Base-by-base conservation (phyloP, 2,329 filamentous ascomycete genomes). In the Fusarium nelsonii region DNA sequence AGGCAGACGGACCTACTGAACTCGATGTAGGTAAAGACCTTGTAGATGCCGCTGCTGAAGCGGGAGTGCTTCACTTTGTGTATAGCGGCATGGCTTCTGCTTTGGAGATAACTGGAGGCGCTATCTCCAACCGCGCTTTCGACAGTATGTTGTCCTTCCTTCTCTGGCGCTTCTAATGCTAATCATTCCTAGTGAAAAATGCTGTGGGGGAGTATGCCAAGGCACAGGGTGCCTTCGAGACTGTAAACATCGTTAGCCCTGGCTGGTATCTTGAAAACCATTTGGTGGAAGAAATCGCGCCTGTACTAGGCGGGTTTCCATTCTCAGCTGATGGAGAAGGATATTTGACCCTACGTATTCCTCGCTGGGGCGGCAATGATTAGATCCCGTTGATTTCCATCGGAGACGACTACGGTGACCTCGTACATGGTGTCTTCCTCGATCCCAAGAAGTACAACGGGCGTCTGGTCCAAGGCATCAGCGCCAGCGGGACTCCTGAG, bases 201-300 rank as follows among this genome's bases (percentile, higher is more conserved):
- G 73, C 73, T 6, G 74, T 82, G 37, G 79, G 79, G 9, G 69
- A 80, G 40, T 80, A 82, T 48, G 80, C 80, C 15, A 74, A 75
- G 26, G 61, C 59, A 3, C 76, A 70, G 23, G 59, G 60, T 4
- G 63, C 63, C 1, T 83, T 84, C 62, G 70, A 78, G 33, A 76
- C 75, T 20, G 75, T 80, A 41, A 75, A 73, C 43, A 73, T 78
- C 44, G 77, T 81, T 43, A 76, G 75, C 33, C 71, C 81, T 1
- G 81, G 78, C 3, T 83, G 80, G 80, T 84, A 80, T 62, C 70
- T 82, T 49, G 82, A 84, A 54, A 81, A 82, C 56, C 81, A 82
- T 64, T 72, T 81, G 2, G 46, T 67, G 8, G 65, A 75, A 15
- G 77, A 81, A 16, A 23, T 79, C 2, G 78, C 78, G 1, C 73